Evolutionary conservation across 108 stramenopile species (phyloP).

Genomic region (Skeletonema grethae): DNA sequence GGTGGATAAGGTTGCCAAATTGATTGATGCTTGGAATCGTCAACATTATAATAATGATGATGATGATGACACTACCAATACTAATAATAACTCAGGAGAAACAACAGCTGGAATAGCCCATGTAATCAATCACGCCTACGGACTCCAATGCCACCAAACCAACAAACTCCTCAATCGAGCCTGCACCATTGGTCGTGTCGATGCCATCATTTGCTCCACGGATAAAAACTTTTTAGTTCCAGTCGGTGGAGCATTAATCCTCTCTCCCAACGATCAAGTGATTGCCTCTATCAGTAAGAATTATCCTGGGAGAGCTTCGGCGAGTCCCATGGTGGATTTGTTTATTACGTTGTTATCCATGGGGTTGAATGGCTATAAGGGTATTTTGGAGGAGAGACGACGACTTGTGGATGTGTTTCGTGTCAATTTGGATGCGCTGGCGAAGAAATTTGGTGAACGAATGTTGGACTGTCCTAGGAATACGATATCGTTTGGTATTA

Average conservation of each 20-base stretch:
- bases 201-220: constrained; percentile 96
- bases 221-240: constrained; percentile 99
- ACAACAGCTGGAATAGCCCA: constrained; percentile 65
- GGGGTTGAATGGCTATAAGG: constrained; percentile 87
- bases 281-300: constrained; percentile 85
- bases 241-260: constrained; percentile 93
- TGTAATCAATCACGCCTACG: constrained; percentile 99
- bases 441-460: constrained; percentile 84
- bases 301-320: constrained; percentile 97
- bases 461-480: constrained; percentile 84
- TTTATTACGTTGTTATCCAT: constrained; percentile 96
- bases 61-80: neutral
- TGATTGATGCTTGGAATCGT: constrained; percentile 61
- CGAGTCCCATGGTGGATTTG: constrained; percentile 93
- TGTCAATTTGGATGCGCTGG: constrained; percentile 57
- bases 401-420: constrained; percentile 58
- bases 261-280: constrained; percentile 70
- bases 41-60: neutral
- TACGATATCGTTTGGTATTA: constrained; percentile 96
- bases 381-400: constrained; percentile 65
- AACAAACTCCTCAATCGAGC: constrained; percentile 85
- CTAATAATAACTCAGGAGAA: no score
- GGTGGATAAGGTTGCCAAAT: constrained; percentile 85
- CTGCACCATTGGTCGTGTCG: constrained; percentile 91
- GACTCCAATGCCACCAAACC: constrained; percentile 87